Base-by-base conservation (phyloP, 1,284 basidiomycete species). In the Ceratorhiza oryzae-sativae region DNA sequence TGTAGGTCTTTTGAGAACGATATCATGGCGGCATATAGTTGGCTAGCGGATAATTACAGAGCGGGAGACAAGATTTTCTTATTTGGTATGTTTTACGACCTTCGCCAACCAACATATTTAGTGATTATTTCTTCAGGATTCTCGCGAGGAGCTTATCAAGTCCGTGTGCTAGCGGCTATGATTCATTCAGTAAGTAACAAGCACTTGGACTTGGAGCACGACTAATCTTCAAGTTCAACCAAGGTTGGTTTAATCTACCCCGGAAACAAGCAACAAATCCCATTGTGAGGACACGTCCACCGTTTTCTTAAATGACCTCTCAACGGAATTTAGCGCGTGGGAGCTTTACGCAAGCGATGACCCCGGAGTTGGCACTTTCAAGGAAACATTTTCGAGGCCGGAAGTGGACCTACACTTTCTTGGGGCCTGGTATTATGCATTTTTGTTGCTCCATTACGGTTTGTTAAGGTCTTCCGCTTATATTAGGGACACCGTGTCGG, bases 71-170 rank as follows among this genome's bases (percentile, higher is more conserved):
- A 42, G n/a, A 74, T 74, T n/a, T 73, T 56, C 55, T 53, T 74
- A n/a, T 73, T 74, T 65, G 73, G 73, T 74, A 61, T n/a, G n/a
- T n/a, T n/a, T n/a, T n/a, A n/a, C n/a, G n/a, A n/a, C n/a, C n/a
- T n/a, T n/a, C n/a, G n/a, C n/a, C n/a, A n/a, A n/a, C n/a, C n/a
- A n/a, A n/a, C n/a, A n/a, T n/a, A n/a, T 27, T n/a, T 56, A 6
- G 23, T 13, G 25, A 3, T 8, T 41, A 4, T 12, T 15, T 23
- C 9, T 53, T 49, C 49, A 84, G 84, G 84, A 9, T 85, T 84
- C 72, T 84, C 83, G 55, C 79, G 83, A 34, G 84, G 83, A n/a
- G 83, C 83, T 27, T 84, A 83, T 74, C 83, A 84, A 78, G 83
- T 80, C 10, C 80, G 84, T 5, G 78, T 77, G 1, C 75, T 84